phyloP scores from a whole-genome alignment of 768 basidiomycete species.

The Sporobolomyces roseus region DNA sequence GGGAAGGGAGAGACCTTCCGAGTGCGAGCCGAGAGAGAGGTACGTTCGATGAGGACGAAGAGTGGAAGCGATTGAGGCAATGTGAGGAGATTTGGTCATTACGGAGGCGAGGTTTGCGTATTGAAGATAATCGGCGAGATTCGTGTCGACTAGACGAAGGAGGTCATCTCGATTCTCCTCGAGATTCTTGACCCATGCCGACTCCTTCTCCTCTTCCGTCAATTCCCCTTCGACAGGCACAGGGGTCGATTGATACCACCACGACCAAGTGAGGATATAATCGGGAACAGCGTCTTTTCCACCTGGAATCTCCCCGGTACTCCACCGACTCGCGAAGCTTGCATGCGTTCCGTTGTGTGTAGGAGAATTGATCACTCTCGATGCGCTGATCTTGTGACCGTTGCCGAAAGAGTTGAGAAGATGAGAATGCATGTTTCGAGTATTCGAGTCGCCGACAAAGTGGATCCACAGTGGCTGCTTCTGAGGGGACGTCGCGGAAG shows the following conservation, averaged over 20 bases:
- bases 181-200: neutral
- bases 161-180: conserved; percentile 23
- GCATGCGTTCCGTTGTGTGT: conserved; percentile 36
- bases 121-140: conserved; percentile 3
- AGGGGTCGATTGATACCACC: conserved; percentile 30
- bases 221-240: neutral
- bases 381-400: conserved; percentile 13
- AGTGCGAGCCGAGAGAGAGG: conserved; percentile 36
- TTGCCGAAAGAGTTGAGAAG: conserved; percentile 20
- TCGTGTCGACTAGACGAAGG: conserved; percentile 16
- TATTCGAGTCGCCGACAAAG: conserved; percentile 40
- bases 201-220: neutral
- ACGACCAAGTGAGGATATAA: conserved; percentile 29
- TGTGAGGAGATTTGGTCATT: neutral
- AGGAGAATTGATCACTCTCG: conserved; percentile 11
- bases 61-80: neutral
- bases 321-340: conserved; percentile 19
- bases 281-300: neutral
- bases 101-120: neutral
- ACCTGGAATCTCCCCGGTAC: neutral
- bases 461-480: conserved; percentile 28
- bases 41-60: conserved; percentile 35
- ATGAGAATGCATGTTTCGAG: conserved; percentile 30
- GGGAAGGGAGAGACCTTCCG: conserved; percentile 15
- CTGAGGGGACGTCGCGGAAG: accelerated